Evolutionary conservation across 208 protist species (phyloP), one percentile per base, ranked within the genome.

Genomic region (Cochliopodium minus): DNA sequence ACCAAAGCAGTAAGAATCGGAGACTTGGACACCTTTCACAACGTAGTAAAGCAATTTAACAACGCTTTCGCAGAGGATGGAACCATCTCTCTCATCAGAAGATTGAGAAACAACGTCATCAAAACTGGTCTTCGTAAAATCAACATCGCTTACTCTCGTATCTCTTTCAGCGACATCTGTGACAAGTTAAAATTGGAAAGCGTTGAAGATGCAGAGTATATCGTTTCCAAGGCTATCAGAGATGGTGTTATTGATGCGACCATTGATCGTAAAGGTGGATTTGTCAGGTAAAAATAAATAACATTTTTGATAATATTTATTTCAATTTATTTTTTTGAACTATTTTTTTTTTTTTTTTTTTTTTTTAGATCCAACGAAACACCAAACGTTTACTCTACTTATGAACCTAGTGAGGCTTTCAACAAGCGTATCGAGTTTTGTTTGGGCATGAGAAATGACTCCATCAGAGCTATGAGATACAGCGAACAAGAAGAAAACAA

Each of bases 51-150:
- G 61, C 81, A 83, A 55, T 75, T 94, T 59, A 70, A 70, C 32
- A 65, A 67, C 17, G 66, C 69, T 33, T 96, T 96, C 58, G 68
- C 89, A 58, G 77, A 83, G 42, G 91, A 97, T 73, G 73, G 83
- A 46, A 95, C 82, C 7, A 88, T 86, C 71, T 91, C 85, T 4
- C 74, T 97, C 2, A 93, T 95, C 58, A 67, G 88, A 61, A 77
- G 88, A 13, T 76, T 96, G 39, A 79, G 87, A 28, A 89, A 96
- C 66, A 95, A 95, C 71, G 93, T 97, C 3, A 95, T 97, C 67
- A 86, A 87, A 76, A 94, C 90, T 20, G 91, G 92, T 29, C 73
- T 98, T 48, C 79, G 87, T 11, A 88, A 86, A 60, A 93, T 98
- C 60, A 91, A 79, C 72, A 72, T 91, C 22, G 77, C 85, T 22